Base-by-base conservation (phyloP, 371 early-diverging fungal genomes). In the Mortierella sp. region DNA sequence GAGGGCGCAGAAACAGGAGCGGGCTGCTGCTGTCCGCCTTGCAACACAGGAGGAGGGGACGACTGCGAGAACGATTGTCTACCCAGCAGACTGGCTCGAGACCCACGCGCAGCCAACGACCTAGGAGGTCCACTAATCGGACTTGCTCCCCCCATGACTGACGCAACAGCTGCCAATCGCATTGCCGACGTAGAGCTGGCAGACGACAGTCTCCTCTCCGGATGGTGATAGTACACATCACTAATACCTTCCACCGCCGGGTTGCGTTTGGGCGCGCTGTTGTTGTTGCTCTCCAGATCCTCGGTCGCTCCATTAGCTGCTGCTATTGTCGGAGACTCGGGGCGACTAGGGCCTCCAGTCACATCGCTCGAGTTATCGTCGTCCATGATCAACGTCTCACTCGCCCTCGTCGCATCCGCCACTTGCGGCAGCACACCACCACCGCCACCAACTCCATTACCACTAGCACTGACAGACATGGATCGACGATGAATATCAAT, bases 151-250 rank as follows among this genome's bases (percentile, higher is more conserved):
- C 35, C 32, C 58, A 71, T 11, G 16, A 38, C 71, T 0, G 38
- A 43, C 16, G 32, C 35, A 8, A 49, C 72, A 3, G 35, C 48
- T 41, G 48, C 41, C n/a, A 41, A 44, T 46, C 79, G 46, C 27
- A 54, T 11, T 48, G 72, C 51, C 24, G 83, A 83, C 8, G 72
- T 58, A 8, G 58, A 41, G 41, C 74, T 74, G 24, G 75, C 78
- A 12, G 48, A 87, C 49, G 91, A 91, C 21, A 82, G 78, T 27
- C 92, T 84, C 75, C 92, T 82, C 80, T 93, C 92, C 7, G 93
- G 92, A 74, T 93, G 93, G 80, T 93, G 93, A 80, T 91, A 92
- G 68, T 93, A 93, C 46, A 86, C 80, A 48, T 82, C 80, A 3
- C 38, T 68, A 35, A 86, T 80, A 4, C 87, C 83, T 27, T 82